Base-by-base conservation (phyloP, 1,139 yeast genomes). In the Blastobotrys buckinghamii region DNA sequence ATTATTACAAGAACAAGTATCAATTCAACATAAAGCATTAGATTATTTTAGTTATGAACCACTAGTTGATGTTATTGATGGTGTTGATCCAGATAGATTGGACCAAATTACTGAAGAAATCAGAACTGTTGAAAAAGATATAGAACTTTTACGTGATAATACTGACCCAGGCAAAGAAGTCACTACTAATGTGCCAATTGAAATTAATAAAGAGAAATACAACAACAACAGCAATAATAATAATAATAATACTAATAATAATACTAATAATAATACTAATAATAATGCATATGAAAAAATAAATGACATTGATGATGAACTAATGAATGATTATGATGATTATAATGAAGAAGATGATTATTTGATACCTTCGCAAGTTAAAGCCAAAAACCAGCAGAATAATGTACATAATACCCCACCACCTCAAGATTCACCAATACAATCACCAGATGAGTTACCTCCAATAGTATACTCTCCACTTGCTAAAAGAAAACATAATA, bases 1-100 rank as follows among this genome's bases (percentile, higher is more conserved):
- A 33, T 34, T 45, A 33, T 24, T 45, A 39, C 33, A 24, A 34
- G 48, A 45, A 20, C 48, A 39, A 33, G 19, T 27, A 27, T 42
- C 22, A 2, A 16, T 45, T 8, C 24, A 45, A 26, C 15, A 16
- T 10, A 39, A 38, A 39, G 35, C 35, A 17, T 26, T 45, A 26
- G 42, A 37, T n/a, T 17, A 44, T 20, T 44, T n/a, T 38, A 37
- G 29, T 12, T 44, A 20, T 22, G 43, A 45, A 2, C 39, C 44
- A n/a, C 4, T 13, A 8, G 2, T 43, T 5, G 42, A 36, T 19
- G n/a, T n/a, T n/a, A 26, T 36, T n/a, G 42, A 36, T 8, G 35
- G 27, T 2, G 24, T 42, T n/a, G 36, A 43, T 37, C 42, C 41
- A 6, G 37, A 37, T 12, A 19, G 42, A 9, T 15, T 16, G 5